Conservation (phyloP, 208 protist species). For the Spongospora subterranea region DNA sequence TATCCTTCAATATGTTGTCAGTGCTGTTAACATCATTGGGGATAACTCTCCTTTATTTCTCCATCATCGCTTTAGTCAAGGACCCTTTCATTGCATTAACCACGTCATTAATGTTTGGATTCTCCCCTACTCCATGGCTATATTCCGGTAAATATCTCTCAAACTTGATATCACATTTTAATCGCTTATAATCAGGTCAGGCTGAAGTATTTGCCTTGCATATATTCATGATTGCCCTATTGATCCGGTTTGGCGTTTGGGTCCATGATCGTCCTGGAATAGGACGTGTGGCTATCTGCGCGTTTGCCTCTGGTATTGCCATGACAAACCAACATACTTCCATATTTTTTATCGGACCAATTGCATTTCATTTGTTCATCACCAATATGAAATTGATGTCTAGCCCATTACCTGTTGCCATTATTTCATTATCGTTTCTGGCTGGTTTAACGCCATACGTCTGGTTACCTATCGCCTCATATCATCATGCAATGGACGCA, state of each 20-base stretch:
- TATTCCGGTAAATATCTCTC: slow-evolving; percentile 23
- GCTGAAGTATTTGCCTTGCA: slow-evolving; percentile 44
- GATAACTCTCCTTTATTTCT: not conserved
- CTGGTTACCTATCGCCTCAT: not conserved
- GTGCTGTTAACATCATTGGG: not conserved
- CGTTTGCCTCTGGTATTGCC: not conserved
- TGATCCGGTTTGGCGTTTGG: not conserved
- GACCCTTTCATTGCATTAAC: not conserved
- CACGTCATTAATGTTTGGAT: slow-evolving; percentile 46
- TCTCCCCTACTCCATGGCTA: slow-evolving; percentile 26
- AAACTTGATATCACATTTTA: not conserved
- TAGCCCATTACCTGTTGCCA: not conserved
- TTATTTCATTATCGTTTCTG: not conserved
- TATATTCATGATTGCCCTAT: not conserved
- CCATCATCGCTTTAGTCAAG: not conserved
- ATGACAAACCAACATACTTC: slow-evolving; percentile 30
- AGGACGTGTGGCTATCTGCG: not conserved
- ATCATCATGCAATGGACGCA: not conserved
- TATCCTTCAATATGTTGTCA: not conserved
- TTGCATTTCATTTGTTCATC: not conserved
- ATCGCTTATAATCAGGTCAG: slow-evolving; percentile 1
- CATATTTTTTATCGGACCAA: not conserved
- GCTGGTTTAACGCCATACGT: slow-evolving; percentile 2
- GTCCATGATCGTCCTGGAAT: not conserved
- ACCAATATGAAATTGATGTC: not conserved